Conservation (phyloP, 2,329 filamentous ascomycete genomes). For the Colletotrichum graminicola region DNA sequence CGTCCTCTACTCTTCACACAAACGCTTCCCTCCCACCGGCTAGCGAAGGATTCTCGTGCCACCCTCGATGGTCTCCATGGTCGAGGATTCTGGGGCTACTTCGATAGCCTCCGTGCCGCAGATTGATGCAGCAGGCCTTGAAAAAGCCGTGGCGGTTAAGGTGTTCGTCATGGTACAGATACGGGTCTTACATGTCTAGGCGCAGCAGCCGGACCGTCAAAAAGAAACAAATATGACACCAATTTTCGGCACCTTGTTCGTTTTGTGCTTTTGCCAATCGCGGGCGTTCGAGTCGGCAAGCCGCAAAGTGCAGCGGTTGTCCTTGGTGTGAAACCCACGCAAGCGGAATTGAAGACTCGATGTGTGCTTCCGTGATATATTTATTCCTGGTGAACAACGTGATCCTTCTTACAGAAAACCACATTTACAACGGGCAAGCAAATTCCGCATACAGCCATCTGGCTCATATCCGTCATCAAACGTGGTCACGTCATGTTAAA, state of each 20-base stretch:
- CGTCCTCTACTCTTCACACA: neutral
- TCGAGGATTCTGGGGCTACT: constrained; percentile 68
- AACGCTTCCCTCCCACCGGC: constrained; percentile 54
- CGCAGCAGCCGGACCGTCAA: constrained; percentile 1
- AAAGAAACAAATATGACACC: constrained; percentile 22
- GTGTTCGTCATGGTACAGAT: constrained; percentile 72
- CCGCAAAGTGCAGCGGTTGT: neutral
- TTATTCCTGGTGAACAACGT: neutral
- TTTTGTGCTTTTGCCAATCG: neutral
- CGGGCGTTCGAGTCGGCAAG: neutral
- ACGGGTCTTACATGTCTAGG: constrained; percentile 68
- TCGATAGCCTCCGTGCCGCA: constrained; percentile 70
- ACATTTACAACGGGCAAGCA: no score
- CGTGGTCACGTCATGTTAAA: constrained; percentile 3
- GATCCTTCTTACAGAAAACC: neutral
- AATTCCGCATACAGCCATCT: neutral
- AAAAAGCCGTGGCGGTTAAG: constrained; percentile 72
- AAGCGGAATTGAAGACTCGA: neutral
- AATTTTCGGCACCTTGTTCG: neutral
- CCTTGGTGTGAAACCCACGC: neutral
- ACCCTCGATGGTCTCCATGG: constrained; percentile 54
- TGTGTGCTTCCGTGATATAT: neutral
- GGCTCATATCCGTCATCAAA: neutral
- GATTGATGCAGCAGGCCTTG: constrained; percentile 68
- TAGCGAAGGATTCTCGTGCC: constrained; percentile 68